Conservation (phyloP, 345 rosid species). For the Linum trigynum region DNA sequence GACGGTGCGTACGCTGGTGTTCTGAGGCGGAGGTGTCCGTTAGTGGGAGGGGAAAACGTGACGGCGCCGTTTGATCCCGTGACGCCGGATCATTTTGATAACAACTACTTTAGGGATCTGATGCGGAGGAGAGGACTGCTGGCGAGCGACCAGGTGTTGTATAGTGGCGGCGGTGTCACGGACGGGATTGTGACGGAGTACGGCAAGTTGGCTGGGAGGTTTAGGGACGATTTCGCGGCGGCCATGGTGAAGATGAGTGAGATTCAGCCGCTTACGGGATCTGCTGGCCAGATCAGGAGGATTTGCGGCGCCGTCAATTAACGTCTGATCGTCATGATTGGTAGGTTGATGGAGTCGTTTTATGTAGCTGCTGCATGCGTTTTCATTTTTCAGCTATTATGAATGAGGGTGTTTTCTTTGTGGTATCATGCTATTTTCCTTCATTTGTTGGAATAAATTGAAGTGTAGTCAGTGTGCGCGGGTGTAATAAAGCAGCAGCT, state of each 20-base stretch:
- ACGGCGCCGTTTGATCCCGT: constrained; percentile 8
- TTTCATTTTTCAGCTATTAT: too few species aligned
- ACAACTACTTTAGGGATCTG: background rate
- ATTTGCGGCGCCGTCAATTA: background rate
- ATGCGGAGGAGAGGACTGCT: background rate
- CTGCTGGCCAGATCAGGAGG: background rate
- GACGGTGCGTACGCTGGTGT: constrained; percentile 3
- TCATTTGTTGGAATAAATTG: too few species aligned
- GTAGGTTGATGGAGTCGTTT: too few species aligned
- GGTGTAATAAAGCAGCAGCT: too few species aligned
- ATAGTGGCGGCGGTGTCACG: background rate
- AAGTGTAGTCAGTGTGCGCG: too few species aligned
- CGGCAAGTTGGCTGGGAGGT: background rate
- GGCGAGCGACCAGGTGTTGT: background rate
- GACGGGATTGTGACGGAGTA: background rate
- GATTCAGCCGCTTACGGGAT: background rate
- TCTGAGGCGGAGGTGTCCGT: constrained; percentile 10
- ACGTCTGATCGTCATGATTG: too few species aligned
- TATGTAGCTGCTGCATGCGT: too few species aligned
- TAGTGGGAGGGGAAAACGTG: background rate
- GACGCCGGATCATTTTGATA: constrained; percentile 1
- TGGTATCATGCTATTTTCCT: too few species aligned
- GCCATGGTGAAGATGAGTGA: constrained; percentile 4
- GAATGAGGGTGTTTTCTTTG: too few species aligned
- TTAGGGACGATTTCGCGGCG: background rate